Conservation (phyloP, 192 early-diverging fungal genomes). For the Umbelopsis sp. region DNA sequence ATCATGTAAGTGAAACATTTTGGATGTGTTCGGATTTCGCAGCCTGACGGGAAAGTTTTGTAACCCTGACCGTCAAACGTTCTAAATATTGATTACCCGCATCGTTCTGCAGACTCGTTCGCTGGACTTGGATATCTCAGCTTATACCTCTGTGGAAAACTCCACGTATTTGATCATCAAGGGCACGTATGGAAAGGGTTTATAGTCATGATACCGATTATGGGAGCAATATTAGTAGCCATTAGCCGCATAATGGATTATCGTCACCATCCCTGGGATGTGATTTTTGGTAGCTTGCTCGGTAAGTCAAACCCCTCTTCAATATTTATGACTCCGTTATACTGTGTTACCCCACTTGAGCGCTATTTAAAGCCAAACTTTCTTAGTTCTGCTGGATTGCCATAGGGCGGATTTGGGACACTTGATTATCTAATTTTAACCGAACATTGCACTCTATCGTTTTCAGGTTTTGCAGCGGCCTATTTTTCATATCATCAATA, state of each 20-base stretch:
- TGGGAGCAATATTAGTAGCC: constrained; percentile 61
- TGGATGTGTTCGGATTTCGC: not conserved
- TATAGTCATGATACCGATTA: constrained; percentile 54
- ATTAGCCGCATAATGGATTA: constrained; percentile 74
- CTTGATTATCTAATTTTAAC: too few relatives aligned
- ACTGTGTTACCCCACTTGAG: too few relatives aligned
- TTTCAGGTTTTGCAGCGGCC: constrained; percentile 44
- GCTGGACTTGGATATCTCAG: constrained; percentile 71
- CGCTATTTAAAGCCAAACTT: too few relatives aligned
- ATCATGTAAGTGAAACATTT: constrained; percentile 51
- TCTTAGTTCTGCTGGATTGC: too few relatives aligned
- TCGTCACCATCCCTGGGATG: constrained; percentile 82
- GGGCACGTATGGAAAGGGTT: constrained; percentile 73
- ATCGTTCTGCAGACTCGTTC: constrained; percentile 56
- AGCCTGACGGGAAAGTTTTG: too few relatives aligned
- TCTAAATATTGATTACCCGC: not conserved
- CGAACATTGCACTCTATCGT: too few relatives aligned
- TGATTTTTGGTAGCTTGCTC: constrained; percentile 56
- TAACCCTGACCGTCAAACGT: not conserved
- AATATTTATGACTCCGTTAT: not conserved
- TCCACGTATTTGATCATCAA: constrained; percentile 69
- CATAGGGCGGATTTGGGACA: too few relatives aligned
- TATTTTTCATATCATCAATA: constrained; percentile 71
- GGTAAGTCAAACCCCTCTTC: not conserved
- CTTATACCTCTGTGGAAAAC: constrained; percentile 72